Evolutionary conservation across 179 eudicot genomes (phyloP).

Genomic region (Beta lomatogona): DNA sequence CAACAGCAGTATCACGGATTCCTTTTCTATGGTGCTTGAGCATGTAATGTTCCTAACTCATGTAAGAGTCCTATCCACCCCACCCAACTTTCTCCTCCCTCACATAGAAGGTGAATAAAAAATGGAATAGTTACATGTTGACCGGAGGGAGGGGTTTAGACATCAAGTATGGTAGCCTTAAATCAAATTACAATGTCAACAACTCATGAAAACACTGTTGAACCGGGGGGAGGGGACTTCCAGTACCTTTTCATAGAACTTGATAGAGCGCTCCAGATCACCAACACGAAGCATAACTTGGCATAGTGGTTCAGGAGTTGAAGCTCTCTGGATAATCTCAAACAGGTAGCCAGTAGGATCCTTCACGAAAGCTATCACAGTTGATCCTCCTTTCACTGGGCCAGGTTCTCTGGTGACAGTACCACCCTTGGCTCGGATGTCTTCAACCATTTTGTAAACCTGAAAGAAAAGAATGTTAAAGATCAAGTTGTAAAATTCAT

Average conservation of each 20-base stretch:
- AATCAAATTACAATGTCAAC: neutral
- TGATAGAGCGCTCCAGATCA: constrained; percentile 89
- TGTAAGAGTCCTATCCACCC: neutral
- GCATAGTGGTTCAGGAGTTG: constrained; percentile 93
- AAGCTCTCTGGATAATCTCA: constrained; percentile 71
- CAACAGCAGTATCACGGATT: neutral
- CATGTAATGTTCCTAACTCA: neutral
- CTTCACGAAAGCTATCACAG: constrained; percentile 84
- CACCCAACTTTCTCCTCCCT: neutral
- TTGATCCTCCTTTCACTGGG: constrained; percentile 84
- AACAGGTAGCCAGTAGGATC: constrained; percentile 97
- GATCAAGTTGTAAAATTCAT: constrained; percentile 7
- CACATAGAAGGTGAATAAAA: neutral
- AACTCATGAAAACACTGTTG: neutral
- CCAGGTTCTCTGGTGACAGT: constrained; percentile 81
- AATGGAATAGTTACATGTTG: neutral
- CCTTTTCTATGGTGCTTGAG: neutral
- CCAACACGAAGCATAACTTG: constrained; percentile 98
- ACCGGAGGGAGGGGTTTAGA: neutral
- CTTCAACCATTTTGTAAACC: constrained; percentile 89
- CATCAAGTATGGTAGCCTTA: neutral
- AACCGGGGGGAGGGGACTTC: neutral
- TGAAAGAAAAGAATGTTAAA: constrained; percentile 24
- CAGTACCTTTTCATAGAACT: constrained; percentile 81
- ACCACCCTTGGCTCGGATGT: constrained; percentile 77